phyloP scores from a whole-genome alignment of 306 rosid genomes.

The Spatholobus suberectus region DNA sequence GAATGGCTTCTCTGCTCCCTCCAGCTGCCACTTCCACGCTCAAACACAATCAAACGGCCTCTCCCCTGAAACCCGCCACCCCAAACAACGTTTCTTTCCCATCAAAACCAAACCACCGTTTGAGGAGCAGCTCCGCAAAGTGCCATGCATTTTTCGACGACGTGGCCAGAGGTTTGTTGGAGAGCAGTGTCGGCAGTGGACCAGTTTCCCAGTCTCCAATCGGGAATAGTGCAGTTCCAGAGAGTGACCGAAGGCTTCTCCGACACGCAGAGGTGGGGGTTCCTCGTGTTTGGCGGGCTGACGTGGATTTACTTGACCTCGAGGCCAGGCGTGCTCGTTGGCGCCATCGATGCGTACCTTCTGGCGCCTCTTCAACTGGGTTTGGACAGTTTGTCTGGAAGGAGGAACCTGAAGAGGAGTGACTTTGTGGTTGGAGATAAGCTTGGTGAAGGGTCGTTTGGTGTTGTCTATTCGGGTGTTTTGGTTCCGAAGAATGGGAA shows the following conservation, averaged over 20 bases:
- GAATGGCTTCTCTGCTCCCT: constrained; percentile 72
- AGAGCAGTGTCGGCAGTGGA: constrained; percentile 46
- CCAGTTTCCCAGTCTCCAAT: constrained; percentile 56
- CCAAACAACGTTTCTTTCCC: constrained; percentile 46
- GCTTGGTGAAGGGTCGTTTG: constrained; percentile 93
- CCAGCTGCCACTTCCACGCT: constrained; percentile 47
- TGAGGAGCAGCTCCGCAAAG: constrained; percentile 43
- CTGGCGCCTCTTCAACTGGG: constrained; percentile 88
- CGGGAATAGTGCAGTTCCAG: constrained; percentile 61
- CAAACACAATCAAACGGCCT: constrained; percentile 46
- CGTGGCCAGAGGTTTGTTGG: constrained; percentile 47
- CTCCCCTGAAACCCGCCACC: constrained; percentile 46
- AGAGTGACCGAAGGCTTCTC: constrained; percentile 56
- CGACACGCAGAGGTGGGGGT: constrained; percentile 73
- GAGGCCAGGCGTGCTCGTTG: constrained; percentile 90
- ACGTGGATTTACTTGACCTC: constrained; percentile 86
- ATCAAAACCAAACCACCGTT: constrained; percentile 38
- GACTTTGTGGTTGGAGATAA: constrained; percentile 80
- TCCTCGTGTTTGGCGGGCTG: constrained; percentile 62
- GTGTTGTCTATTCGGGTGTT: constrained; percentile 85
- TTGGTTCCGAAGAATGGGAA: constrained; percentile 64
- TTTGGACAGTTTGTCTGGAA: constrained; percentile 69
- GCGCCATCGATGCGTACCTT: constrained; percentile 93
- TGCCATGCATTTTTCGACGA: constrained; percentile 64
- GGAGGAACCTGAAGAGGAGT: constrained; percentile 68